Evolutionary conservation across 176 grass and related monocot species (phyloP), one percentile per base, ranked within the genome.

Genomic region (Tillandsia leiboldiana): DNA sequence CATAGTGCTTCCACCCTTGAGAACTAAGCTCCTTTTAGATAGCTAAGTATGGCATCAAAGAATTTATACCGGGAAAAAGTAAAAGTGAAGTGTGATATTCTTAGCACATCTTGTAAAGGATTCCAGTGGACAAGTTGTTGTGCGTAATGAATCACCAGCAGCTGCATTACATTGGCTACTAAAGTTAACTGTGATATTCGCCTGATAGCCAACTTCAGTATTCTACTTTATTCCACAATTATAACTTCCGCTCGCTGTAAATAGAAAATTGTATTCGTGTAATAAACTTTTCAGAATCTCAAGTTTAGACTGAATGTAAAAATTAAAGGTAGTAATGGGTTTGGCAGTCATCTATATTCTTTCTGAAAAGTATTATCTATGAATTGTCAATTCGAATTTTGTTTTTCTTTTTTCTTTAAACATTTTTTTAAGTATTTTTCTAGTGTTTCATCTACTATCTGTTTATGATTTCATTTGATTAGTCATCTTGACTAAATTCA

Each of bases 1-100:
- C 85, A 72, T 86, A 58, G 61, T 74, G 68, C 70, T n/a, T 33
- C 66, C 82, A 61, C 48, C 51, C 62, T 71, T 42, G 33, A 42
- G 33, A 42, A 42, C 47, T 17, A 13, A 59, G 12, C 20, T 22
- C 54, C 54, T 59, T 58, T 17, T 3, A 59, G 54, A 59, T 59
- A 59, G 54, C 54, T 17, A 3, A 59, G 54, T 9, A 22, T 17
- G 20, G 15, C 54, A 59, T 59, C 54, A 22, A 59, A 59, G 54
- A 59, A 59, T 59, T 59, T 59, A 59, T 59, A 59, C 54, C 9
- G n/a, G 54, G 14, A 59, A 15, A 59, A 59, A 59, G 54, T 59
- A 22, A 18, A 59, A 59, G 12, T 59, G 13, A 59, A 8, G 14
- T 59, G 54, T 9, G 54, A 17, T n/a, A n/a, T n/a, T 59, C 54